Percentiles rank a stretch among this genome's conserved stretches.
These are phyloP conservation scores for Pseudopithomyces chartarum DNA, from an alignment of 2,329 filamentous ascomycete species.

Conservation along the genomic window DNA sequence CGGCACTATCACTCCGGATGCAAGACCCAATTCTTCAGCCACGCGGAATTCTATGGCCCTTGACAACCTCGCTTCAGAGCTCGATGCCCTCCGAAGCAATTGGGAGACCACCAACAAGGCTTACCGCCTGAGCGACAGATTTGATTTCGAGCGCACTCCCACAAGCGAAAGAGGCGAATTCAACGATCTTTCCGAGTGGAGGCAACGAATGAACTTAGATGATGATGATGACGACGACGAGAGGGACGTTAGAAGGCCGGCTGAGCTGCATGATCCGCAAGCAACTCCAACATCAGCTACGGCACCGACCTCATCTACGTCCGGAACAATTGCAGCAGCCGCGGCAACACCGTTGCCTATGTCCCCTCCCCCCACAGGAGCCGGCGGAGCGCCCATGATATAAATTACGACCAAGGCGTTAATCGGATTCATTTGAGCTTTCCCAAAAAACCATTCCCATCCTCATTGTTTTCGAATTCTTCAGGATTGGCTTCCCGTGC, in stretches of 20 bases:
- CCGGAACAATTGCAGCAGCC: conserved; percentile 1
- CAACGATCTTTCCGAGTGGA: conserved; percentile 43
- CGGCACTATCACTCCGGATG: conserved; percentile 40
- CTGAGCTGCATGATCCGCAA: conserved; percentile 1
- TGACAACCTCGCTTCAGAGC: conserved; percentile 88
- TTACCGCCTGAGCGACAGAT: conserved; percentile 86
- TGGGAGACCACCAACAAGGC: conserved; percentile 98
- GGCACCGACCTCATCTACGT: not conserved
- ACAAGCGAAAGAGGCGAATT: conserved; percentile 40
- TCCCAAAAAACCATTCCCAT: not conserved
- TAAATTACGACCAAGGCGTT: conserved; percentile 14
- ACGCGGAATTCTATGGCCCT: conserved; percentile 71
- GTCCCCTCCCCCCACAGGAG: conserved; percentile 15
- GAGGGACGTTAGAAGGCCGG: not conserved
- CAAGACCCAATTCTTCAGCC: conserved; percentile 30
- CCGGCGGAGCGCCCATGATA: conserved; percentile 25
- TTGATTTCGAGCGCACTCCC: conserved; percentile 74
- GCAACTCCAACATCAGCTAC: not conserved
- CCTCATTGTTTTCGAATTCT: conserved; percentile 1
- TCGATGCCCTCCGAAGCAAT: conserved; percentile 86
- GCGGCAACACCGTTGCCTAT: conserved; percentile 5
- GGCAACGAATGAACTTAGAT: conserved; percentile 36
- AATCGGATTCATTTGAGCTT: not conserved
- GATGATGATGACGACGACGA: conserved; percentile 26
- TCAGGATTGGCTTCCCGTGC: conserved; percentile 7